Evolutionary conservation across 2,329 filamentous ascomycete species (phyloP).

Genomic region (Ophiostoma quercus): DNA sequence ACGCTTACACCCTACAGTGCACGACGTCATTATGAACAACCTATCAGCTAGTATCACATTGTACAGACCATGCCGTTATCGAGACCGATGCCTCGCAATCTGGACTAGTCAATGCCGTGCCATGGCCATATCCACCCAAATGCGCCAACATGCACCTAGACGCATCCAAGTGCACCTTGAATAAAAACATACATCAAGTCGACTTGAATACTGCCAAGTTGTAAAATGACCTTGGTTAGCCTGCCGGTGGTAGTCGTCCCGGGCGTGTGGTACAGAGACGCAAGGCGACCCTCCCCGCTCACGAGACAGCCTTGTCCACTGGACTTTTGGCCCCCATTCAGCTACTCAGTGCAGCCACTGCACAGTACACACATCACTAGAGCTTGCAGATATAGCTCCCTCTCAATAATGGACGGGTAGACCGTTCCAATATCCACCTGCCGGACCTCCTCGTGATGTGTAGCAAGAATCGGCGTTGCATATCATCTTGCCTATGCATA

Average conservation of each 20-base stretch:
- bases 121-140: background rate
- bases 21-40: background rate
- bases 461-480: conserved; percentile 14
- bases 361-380: background rate
- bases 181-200: background rate
- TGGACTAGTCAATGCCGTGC: background rate
- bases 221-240: background rate
- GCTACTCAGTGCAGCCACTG: background rate
- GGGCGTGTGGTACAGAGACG: background rate
- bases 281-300: background rate
- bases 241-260: background rate
- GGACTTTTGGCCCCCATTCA: background rate
- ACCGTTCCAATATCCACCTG: background rate
- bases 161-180: too few relatives aligned
- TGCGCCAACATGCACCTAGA: background rate
- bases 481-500: conserved; percentile 18
- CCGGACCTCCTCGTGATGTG: background rate
- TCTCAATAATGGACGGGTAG: background rate
- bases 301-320: background rate
- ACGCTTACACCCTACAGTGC: too few relatives aligned
- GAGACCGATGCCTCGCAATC: background rate
- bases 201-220: background rate
- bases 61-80: background rate
- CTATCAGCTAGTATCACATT: background rate
- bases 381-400: background rate